Percentiles rank a stretch among this genome's conserved stretches.
Evolutionary conservation across 1,284 basidiomycete genomes (phyloP).

Genomic region (Leccinum subspadiceum): DNA sequence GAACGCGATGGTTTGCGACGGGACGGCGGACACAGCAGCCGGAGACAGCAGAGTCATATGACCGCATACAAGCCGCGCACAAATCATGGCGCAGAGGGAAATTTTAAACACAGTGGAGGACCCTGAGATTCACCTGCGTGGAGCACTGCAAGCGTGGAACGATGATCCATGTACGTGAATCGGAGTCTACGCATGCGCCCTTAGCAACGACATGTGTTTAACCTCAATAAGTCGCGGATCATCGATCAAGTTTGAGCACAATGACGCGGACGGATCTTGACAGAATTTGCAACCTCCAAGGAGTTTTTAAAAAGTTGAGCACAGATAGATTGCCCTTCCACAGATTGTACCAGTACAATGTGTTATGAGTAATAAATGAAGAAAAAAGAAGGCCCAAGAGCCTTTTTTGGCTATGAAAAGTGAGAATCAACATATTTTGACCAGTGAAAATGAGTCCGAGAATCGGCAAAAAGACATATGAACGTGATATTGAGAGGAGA

Average conservation of each 20-base stretch:
- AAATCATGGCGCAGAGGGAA: too few species aligned
- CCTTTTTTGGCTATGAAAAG: background rate
- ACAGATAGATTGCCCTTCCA: background rate
- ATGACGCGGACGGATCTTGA: background rate
- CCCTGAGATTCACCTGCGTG: too few species aligned
- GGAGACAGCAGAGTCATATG: too few species aligned
- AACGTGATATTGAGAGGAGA: background rate
- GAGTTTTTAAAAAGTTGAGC: background rate
- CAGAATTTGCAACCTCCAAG: background rate
- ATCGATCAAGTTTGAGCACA: background rate
- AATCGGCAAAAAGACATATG: background rate
- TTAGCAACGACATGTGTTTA: background rate
- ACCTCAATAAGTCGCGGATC: background rate
- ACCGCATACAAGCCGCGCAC: too few species aligned
- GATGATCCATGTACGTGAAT: too few species aligned
- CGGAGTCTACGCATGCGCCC: background rate
- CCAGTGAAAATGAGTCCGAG: background rate
- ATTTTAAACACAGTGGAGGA: too few species aligned
- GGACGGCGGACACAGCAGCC: too few species aligned
- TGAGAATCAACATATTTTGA: background rate
- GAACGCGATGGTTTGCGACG: too few species aligned
- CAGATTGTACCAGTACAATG: conserved; percentile 3
- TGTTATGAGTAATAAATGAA: background rate
- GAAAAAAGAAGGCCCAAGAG: background rate
- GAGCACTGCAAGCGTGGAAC: too few species aligned